Percentiles rank a stretch among this genome's conserved stretches.
These are phyloP conservation scores for Colletotrichum cuscutae DNA, from an alignment of 2,329 filamentous ascomycete genomes.

Conservation along the genomic window DNA sequence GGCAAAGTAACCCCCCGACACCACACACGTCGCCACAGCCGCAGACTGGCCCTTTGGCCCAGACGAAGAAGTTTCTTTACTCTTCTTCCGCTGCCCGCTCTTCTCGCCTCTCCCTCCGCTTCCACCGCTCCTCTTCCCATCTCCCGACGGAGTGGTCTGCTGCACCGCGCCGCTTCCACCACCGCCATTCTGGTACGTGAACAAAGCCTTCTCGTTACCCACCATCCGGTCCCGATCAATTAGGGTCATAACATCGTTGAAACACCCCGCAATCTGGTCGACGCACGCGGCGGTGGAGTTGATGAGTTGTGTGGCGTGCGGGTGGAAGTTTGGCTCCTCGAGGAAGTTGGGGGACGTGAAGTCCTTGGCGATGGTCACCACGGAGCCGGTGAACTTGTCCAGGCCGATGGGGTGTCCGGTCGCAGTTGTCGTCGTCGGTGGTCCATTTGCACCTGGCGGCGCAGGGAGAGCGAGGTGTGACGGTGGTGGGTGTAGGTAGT, in stretches of 20 bases:
- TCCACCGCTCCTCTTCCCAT: background rate
- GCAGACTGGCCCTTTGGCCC: constrained; percentile 13
- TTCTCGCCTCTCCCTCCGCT: background rate
- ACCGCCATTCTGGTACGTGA: constrained; percentile 46
- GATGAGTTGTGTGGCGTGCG: constrained; percentile 53
- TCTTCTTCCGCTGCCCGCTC: constrained; percentile 17
- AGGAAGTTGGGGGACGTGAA: constrained; percentile 52
- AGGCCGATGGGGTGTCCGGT: constrained; percentile 38
- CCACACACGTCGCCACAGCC: constrained; percentile 37
- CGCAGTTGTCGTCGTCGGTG: constrained; percentile 1
- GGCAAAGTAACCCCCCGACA: constrained; percentile 58
- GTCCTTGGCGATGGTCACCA: constrained; percentile 55
- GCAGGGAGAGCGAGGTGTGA: constrained; percentile 7
- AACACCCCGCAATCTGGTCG: constrained; percentile 69
- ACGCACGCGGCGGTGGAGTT: constrained; percentile 60
- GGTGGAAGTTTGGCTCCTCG: constrained; percentile 46
- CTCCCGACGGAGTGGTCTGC: background rate
- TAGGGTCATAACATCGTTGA: constrained; percentile 75
- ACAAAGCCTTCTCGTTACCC: constrained; percentile 66
- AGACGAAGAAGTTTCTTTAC: background rate
- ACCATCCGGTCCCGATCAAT: constrained; percentile 72
- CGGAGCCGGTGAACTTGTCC: constrained; percentile 51
- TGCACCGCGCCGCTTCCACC: background rate
- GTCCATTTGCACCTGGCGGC: background rate
- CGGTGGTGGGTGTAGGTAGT: constrained; percentile 50